These are phyloP conservation scores for Coprinopsis cinerea DNA, from an alignment of 768 basidiomycete species.

Conservation along the genomic window DNA sequence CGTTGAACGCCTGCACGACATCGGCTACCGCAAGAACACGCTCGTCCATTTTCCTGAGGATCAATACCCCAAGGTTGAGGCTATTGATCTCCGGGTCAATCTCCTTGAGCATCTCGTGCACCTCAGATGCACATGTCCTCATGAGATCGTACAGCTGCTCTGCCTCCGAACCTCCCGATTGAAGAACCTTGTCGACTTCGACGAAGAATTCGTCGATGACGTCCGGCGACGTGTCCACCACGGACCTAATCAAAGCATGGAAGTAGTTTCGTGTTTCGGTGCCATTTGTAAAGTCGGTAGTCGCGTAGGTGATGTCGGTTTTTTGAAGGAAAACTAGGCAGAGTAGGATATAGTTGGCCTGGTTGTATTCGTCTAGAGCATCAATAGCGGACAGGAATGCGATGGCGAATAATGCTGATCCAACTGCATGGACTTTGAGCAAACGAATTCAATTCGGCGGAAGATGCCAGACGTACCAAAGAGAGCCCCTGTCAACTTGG, in stretches of 20 bases:
- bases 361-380: slow-evolving; percentile 1
- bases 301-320: background rate
- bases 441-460: too few relatives aligned
- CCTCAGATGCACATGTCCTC: background rate
- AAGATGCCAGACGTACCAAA: too few relatives aligned
- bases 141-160: background rate
- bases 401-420: background rate
- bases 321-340: background rate
- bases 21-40: background rate
- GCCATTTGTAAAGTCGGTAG: background rate
- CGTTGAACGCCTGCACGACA: background rate
- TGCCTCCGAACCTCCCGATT: background rate
- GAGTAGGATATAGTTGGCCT: background rate
- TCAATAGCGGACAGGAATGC: background rate
- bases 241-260: background rate
- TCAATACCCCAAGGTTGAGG: background rate
- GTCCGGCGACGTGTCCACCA: background rate
- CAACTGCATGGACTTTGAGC: background rate
- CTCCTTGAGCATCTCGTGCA: background rate
- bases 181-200: background rate
- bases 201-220: background rate
- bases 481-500: too few relatives aligned
- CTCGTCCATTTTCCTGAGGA: background rate
- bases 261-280: background rate
- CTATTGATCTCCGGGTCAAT: background rate